Evolutionary conservation across 2,329 filamentous ascomycete species (phyloP).

Genomic region (Chaetomium strumarium): DNA sequence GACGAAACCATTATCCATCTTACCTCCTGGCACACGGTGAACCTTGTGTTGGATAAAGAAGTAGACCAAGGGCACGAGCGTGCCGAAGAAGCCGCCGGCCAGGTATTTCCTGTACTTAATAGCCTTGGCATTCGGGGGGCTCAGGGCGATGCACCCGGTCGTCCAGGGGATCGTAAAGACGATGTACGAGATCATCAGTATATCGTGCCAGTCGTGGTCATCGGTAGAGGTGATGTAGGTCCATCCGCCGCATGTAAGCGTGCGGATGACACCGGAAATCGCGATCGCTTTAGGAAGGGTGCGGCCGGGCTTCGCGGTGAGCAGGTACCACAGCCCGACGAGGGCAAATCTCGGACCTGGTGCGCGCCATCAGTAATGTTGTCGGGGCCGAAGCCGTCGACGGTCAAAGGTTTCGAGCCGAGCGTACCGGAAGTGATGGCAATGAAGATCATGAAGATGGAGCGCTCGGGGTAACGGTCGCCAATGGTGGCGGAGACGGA

Average conservation of each 20-base stretch:
- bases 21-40: constrained; percentile 87
- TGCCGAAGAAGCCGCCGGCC: constrained; percentile 80
- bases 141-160: constrained; percentile 78
- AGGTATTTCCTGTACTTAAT: constrained; percentile 86
- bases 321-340: constrained; percentile 84
- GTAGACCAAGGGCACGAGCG: constrained; percentile 83
- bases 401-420: neutral
- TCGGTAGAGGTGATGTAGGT: constrained; percentile 98
- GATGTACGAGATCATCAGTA: constrained; percentile 98
- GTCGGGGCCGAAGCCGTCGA: neutral
- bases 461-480: constrained; percentile 92
- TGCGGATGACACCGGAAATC: constrained; percentile 75
- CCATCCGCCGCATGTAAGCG: constrained; percentile 93
- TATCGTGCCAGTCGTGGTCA: constrained; percentile 97
- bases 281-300: constrained; percentile 77
- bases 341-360: constrained; percentile 83
- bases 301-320: constrained; percentile 71
- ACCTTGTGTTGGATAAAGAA: constrained; percentile 99
- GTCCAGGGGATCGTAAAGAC: constrained; percentile 95
- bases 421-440: constrained; percentile 79
- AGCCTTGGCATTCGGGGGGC: constrained; percentile 74
- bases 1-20: constrained; percentile 10
- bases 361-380: constrained; percentile 7
- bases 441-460: constrained; percentile 96
- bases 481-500: constrained; percentile 96